Percentiles rank a stretch among this genome's conserved stretches.
phyloP scores from a whole-genome alignment of 495 filamentous ascomycete species.

The Amniculicola lignicola region DNA sequence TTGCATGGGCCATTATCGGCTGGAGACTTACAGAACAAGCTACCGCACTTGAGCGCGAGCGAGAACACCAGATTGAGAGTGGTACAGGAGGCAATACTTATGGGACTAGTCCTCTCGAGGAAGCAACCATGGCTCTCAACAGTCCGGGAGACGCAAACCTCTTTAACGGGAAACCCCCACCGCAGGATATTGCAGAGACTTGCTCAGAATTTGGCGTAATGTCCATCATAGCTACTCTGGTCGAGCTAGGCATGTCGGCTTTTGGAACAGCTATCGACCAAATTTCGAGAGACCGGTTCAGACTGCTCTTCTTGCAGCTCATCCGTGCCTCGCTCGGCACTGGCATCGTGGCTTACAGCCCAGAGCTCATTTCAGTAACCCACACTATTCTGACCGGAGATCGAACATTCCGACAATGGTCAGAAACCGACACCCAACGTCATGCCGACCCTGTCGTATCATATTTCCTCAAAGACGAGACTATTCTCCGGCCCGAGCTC shows the following conservation, averaged over 20 bases:
- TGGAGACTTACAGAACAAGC: slow-evolving; percentile 39
- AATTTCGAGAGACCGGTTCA: slow-evolving; percentile 20
- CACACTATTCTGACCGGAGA: slow-evolving; percentile 19
- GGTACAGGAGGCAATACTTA: not conserved
- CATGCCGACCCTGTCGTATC: slow-evolving; percentile 23
- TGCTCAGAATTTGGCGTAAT: slow-evolving; percentile 16
- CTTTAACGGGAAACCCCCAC: slow-evolving; percentile 10
- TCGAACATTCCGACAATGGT: slow-evolving; percentile 18
- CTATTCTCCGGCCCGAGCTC: slow-evolving; percentile 53
- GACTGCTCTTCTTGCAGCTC: slow-evolving; percentile 22
- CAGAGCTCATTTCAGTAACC: slow-evolving; percentile 22
- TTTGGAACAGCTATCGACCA: slow-evolving; percentile 20
- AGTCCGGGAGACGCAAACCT: slow-evolving; percentile 9
- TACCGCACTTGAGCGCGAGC: not conserved
- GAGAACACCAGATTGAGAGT: slow-evolving; percentile 5
- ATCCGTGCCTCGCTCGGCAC: slow-evolving; percentile 21
- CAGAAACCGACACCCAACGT: not conserved
- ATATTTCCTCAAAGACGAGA: slow-evolving; percentile 48
- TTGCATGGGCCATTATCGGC: slow-evolving; percentile 72
- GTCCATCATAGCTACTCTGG: slow-evolving; percentile 9
- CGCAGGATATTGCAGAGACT: slow-evolving; percentile 18
- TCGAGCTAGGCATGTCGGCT: slow-evolving; percentile 9
- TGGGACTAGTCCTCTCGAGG: slow-evolving; percentile 4
- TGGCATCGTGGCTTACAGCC: slow-evolving; percentile 17
- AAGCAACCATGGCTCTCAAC: slow-evolving; percentile 8